Evolutionary conservation across 805 yeast species (phyloP).

Genomic region (Saccharomycopsis sp.): DNA sequence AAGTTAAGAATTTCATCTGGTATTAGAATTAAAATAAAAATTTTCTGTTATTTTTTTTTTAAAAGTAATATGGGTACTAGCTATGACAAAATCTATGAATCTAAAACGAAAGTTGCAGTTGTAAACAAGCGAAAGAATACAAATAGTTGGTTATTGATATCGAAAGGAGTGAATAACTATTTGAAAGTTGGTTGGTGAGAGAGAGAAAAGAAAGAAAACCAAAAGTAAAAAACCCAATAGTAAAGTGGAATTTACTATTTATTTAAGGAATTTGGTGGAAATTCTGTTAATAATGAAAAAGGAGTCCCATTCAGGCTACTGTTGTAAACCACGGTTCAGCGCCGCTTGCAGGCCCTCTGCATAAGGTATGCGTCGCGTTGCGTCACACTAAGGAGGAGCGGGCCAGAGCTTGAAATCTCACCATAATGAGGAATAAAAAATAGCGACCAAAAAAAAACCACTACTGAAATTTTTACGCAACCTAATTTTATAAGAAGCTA

Average conservation of each 20-base stretch:
- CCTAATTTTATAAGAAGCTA: no score
- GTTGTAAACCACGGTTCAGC: not conserved
- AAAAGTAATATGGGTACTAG: not conserved
- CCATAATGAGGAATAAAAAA: not conserved
- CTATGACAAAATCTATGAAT: not conserved
- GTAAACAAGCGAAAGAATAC: not conserved
- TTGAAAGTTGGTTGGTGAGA: not conserved
- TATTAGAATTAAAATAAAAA: not conserved
- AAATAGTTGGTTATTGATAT: constrained; percentile 7
- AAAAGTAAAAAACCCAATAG: not conserved
- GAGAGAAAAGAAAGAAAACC: not conserved
- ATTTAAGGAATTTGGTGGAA: not conserved
- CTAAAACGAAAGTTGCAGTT: not conserved
- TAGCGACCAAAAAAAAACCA: not conserved
- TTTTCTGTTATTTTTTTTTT: not conserved
- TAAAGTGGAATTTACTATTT: not conserved
- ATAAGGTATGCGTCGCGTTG: constrained; percentile 2
- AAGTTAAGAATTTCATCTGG: constrained; percentile 7
- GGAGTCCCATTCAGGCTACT: not conserved
- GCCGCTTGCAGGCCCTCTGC: not conserved
- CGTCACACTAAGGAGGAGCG: not conserved
- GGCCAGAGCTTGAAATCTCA: not conserved
- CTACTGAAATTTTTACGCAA: not conserved
- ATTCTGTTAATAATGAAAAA: not conserved
- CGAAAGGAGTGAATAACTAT: constrained; percentile 13